A percentile compares a stretch with the other conserved stretches of the same genome.
Evolutionary conservation across 225 moss, liverwort and hornwort genomes (phyloP).

Genomic region (Sphagnum tenellum): DNA sequence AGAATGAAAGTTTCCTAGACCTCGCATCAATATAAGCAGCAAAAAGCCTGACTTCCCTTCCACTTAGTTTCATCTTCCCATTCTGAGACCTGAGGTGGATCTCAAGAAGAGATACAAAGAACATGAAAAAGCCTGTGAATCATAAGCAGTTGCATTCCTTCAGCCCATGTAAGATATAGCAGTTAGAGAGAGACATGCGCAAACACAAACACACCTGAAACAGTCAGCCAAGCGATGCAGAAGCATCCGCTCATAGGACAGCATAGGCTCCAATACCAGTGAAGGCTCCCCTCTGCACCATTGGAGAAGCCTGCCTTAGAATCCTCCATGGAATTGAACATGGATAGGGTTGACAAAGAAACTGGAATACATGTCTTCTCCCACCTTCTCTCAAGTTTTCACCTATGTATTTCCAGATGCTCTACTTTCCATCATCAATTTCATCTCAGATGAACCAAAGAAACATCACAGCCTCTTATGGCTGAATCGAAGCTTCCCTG

Average conservation of each 20-base stretch:
- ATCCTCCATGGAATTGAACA: conserved; percentile 49
- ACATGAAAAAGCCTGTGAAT: no score
- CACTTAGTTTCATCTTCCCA: no score
- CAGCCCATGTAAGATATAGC: background rate
- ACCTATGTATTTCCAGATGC: background rate
- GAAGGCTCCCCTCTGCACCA: conserved; percentile 70
- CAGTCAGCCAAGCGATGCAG: conserved; percentile 88
- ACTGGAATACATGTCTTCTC: conserved; percentile 39
- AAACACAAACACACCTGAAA: conserved; percentile 22
- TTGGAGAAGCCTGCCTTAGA: conserved; percentile 56
- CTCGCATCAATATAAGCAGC: no score
- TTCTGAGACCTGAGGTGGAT: no score
- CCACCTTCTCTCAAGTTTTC: conserved; percentile 29
- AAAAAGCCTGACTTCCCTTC: no score
- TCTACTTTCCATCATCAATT: no score
- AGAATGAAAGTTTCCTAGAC: no score
- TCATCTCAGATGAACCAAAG: no score
- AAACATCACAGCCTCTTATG: no score
- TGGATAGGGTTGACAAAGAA: conserved; percentile 32
- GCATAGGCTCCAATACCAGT: conserved; percentile 87
- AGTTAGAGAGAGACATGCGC: conserved; percentile 18
- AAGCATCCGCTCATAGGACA: conserved; percentile 94
- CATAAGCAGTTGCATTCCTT: no score
- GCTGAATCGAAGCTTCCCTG: no score
- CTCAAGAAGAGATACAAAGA: no score